Percentiles rank a stretch among this genome's conserved stretches.
Evolutionary conservation across 2,329 filamentous ascomycete species (phyloP).

Genomic region (Venturia nashicola): DNA sequence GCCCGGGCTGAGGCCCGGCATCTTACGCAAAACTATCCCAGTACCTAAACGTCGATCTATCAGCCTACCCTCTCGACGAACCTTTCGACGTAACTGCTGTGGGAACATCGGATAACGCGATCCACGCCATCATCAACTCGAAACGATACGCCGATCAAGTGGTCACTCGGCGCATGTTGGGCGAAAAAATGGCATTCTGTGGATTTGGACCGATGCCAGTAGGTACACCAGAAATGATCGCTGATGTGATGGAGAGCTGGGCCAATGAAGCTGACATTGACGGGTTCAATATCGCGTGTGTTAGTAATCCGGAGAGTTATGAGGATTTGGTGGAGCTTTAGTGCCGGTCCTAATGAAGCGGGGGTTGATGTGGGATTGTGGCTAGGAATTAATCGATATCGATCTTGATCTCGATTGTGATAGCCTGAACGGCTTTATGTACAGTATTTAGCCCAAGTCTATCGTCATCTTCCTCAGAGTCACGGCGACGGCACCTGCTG

Average conservation of each 20-base stretch:
- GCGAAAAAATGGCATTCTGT: slow-evolving; percentile 19
- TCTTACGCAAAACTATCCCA: slow-evolving; percentile 44
- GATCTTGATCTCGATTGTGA: too few species aligned
- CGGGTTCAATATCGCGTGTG: slow-evolving; percentile 32
- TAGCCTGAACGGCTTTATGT: too few species aligned
- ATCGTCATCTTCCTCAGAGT: not conserved
- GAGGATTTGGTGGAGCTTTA: slow-evolving; percentile 49
- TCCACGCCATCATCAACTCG: slow-evolving; percentile 19
- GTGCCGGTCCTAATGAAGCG: slow-evolving; percentile 47
- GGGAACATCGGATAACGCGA: slow-evolving; percentile 20
- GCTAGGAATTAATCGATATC: too few species aligned
- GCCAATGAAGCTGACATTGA: not conserved
- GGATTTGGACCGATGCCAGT: slow-evolving; percentile 20
- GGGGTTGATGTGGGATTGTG: slow-evolving; percentile 36
- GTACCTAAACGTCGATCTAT: slow-evolving; percentile 49
- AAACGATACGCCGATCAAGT: not conserved
- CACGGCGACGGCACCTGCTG: not conserved
- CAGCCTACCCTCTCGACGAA: slow-evolving; percentile 45
- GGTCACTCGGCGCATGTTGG: slow-evolving; percentile 18
- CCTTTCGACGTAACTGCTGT: slow-evolving; percentile 36
- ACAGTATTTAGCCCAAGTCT: not conserved
- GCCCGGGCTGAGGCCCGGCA: too few species aligned
- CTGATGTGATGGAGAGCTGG: slow-evolving; percentile 1
- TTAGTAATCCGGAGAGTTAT: slow-evolving; percentile 48
- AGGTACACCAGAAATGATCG: slow-evolving; percentile 21